phyloP scores from a whole-genome alignment of 2,329 filamentous ascomycete genomes.

The Aureobasidium sp. region DNA sequence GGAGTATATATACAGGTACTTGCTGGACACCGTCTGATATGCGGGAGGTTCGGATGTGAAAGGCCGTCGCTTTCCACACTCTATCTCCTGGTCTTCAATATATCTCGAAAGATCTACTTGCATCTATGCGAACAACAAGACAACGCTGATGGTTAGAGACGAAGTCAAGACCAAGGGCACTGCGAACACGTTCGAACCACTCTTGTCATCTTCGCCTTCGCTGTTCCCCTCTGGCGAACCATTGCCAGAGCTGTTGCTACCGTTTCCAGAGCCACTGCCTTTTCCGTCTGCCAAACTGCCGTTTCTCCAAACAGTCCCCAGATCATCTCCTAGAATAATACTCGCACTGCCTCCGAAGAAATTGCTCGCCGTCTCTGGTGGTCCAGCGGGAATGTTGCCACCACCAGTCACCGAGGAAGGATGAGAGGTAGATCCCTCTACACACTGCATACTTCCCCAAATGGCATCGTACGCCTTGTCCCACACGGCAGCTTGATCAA shows the following conservation, averaged over 20 bases:
- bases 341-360: not conserved
- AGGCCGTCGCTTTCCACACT: no score
- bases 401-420: slow-evolving; percentile 10
- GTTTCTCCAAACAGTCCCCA: not conserved
- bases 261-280: not conserved
- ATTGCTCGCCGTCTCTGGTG: not conserved
- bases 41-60: no score
- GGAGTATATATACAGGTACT: no score
- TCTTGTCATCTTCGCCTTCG: not conserved
- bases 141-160: not conserved
- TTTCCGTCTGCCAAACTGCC: not conserved
- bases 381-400: not conserved
- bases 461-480: slow-evolving; percentile 30
- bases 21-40: no score
- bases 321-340: not conserved
- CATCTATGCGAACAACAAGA: not conserved
- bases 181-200: not conserved
- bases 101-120: not conserved
- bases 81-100: no score
- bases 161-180: not conserved
- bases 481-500: slow-evolving; percentile 41
- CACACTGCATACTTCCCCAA: slow-evolving; percentile 20
- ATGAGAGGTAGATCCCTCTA: slow-evolving; percentile 19
- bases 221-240: not conserved
- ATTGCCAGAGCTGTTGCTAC: not conserved